Percentiles rank a stretch among this genome's conserved stretches.
phyloP scores from a whole-genome alignment of 2,329 filamentous ascomycete species.

The Penicillium freii region DNA sequence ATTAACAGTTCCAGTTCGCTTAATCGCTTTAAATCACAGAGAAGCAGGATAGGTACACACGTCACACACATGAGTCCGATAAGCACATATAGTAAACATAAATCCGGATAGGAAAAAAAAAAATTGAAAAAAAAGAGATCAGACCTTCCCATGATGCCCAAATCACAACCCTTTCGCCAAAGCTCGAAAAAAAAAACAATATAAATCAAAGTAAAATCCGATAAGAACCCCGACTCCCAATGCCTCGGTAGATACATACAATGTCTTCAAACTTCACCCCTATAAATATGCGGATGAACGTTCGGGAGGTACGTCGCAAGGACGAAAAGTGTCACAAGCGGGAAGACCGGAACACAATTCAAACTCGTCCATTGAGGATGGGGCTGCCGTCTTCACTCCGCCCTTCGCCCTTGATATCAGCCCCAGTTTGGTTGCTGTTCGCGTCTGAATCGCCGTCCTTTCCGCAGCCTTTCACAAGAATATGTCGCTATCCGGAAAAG shows the following conservation, averaged over 20 bases:
- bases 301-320: not conserved
- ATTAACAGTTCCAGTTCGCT: constrained; percentile 19
- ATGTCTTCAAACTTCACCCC: constrained; percentile 3
- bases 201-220: constrained; percentile 10
- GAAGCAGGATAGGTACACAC: constrained; percentile 21
- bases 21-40: constrained; percentile 23
- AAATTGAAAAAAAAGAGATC: constrained; percentile 6
- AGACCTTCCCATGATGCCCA: constrained; percentile 21
- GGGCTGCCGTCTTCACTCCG: constrained; percentile 26
- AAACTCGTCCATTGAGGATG: constrained; percentile 18
- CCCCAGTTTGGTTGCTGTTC: constrained; percentile 8
- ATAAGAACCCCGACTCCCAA: constrained; percentile 15
- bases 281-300: constrained; percentile 14
- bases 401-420: constrained; percentile 18
- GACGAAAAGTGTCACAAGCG: constrained; percentile 11
- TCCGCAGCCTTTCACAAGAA: constrained; percentile 66
- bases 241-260: constrained; percentile 17
- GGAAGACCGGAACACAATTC: constrained; percentile 2
- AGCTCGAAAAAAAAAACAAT: constrained; percentile 7
- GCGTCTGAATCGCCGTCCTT: constrained; percentile 42
- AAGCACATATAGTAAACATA: constrained; percentile 16
- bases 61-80: constrained; percentile 29
- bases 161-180: constrained; percentile 19
- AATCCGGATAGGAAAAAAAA: constrained; percentile 5
- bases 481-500: constrained; percentile 54